Evolutionary conservation across 1,284 basidiomycete genomes (phyloP).

Genomic region (Trametes sp.): DNA sequence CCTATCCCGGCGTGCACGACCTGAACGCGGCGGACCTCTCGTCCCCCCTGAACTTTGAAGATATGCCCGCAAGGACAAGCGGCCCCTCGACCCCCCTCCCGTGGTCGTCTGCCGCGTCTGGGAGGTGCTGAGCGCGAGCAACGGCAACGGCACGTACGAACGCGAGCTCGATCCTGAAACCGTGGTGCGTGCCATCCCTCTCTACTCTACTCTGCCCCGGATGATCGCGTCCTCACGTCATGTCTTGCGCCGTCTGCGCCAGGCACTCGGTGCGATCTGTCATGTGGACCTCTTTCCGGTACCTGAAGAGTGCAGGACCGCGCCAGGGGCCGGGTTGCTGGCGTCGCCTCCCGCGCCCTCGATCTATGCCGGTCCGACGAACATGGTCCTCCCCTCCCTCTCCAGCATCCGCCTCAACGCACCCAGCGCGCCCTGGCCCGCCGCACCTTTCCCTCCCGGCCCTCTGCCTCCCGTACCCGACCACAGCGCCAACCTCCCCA

Average conservation of each 20-base stretch:
- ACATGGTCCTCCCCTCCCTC: neutral
- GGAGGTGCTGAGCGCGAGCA: constrained; percentile 33
- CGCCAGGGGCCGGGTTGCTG: neutral
- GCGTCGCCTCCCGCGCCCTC: neutral
- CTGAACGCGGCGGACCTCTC: neutral
- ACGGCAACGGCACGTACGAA: constrained; percentile 41
- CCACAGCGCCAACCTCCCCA: neutral
- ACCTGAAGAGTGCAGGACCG: constrained; percentile 33
- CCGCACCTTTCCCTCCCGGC: neutral
- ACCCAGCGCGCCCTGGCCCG: too few species aligned
- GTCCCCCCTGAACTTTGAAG: constrained; percentile 30
- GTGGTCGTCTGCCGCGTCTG: constrained; percentile 46
- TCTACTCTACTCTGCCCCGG: neutral
- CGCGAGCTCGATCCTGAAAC: constrained; percentile 48
- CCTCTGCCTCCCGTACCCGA: neutral
- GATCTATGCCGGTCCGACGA: too few species aligned
- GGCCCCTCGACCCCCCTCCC: constrained; percentile 52
- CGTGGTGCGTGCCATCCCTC: constrained; percentile 23
- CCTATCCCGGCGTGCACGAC: neutral
- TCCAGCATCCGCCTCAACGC: neutral
- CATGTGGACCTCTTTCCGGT: constrained; percentile 70
- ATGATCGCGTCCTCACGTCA: too few species aligned
- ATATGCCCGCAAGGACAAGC: constrained; percentile 48
- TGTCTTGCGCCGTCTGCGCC: neutral
- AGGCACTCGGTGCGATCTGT: constrained; percentile 63